These are phyloP conservation scores for Pisolithus microcarpus DNA, from an alignment of 768 basidiomycete genomes.

Conservation along the genomic window DNA sequence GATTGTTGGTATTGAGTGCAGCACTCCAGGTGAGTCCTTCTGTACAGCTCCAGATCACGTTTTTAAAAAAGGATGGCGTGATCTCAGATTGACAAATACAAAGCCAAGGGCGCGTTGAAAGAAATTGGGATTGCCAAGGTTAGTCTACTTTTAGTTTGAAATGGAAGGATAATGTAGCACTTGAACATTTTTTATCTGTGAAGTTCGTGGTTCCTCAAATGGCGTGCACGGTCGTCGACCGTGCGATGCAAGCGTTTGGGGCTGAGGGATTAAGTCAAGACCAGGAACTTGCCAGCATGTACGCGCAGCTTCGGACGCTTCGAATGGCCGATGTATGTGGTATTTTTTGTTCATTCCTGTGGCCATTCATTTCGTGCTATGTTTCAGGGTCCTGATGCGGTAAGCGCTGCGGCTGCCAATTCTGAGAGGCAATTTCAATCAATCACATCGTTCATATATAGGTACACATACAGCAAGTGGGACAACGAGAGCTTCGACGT, in stretches of 20 bases:
- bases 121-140: constrained; percentile 99
- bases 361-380: constrained; percentile 1
- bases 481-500: constrained; percentile 79
- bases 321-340: constrained; percentile 74
- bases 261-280: constrained; percentile 97
- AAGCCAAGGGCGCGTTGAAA: constrained; percentile 92
- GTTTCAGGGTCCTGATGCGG: constrained; percentile 70
- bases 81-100: constrained; percentile 74
- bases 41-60: background rate
- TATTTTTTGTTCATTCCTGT: background rate
- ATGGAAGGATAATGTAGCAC: background rate
- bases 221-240: constrained; percentile 84
- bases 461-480: constrained; percentile 95
- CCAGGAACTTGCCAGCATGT: constrained; percentile 68
- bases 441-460: constrained; percentile 35
- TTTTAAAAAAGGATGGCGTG: background rate
- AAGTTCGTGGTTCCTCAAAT: constrained; percentile 92
- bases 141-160: constrained; percentile 6
- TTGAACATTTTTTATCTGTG: background rate
- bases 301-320: constrained; percentile 78
- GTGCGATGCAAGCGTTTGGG: constrained; percentile 93
- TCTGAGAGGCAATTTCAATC: background rate
- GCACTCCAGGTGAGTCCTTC: constrained; percentile 67
- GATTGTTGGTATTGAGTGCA: constrained; percentile 87
- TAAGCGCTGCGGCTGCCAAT: constrained; percentile 24